Evolutionary conservation across 805 yeast genomes (phyloP).

Genomic region (Diddensiella santjacobensis): DNA sequence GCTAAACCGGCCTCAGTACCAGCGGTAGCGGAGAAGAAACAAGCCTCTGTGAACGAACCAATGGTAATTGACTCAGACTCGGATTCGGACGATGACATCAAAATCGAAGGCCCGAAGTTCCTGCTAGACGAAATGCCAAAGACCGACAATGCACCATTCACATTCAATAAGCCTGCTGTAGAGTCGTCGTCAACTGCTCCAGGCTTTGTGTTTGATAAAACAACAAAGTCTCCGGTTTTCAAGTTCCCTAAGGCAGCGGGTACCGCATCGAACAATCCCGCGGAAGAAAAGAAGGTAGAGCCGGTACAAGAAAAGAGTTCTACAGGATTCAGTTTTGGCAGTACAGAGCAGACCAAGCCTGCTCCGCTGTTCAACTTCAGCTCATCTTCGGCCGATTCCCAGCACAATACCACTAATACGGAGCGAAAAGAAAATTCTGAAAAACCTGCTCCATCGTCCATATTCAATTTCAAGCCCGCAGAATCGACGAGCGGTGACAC

Average conservation of each 20-base stretch:
- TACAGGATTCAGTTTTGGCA: neutral
- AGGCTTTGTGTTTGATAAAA: slow-evolving; percentile 34
- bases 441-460: neutral
- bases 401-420: slow-evolving; percentile 3
- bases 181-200: slow-evolving; percentile 25
- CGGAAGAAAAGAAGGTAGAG: neutral
- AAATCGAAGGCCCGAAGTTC: slow-evolving; percentile 72
- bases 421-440: slow-evolving; percentile 12
- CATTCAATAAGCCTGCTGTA: slow-evolving; percentile 34
- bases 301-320: neutral
- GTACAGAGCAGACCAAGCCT: neutral
- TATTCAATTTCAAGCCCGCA: neutral
- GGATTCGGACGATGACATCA: slow-evolving; percentile 58
- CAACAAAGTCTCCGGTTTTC: slow-evolving; percentile 8
- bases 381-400: neutral
- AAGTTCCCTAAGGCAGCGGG: slow-evolving; percentile 6
- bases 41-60: neutral
- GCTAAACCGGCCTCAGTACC: neutral
- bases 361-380: neutral
- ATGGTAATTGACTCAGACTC: slow-evolving; percentile 37
- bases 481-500: no score
- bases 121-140: slow-evolving; percentile 45
- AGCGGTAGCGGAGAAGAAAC: neutral
- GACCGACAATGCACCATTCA: slow-evolving; percentile 48
- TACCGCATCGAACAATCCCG: neutral